phyloP scores from a whole-genome alignment of 345 rosid species.

The Crucihimalaya himalaica region DNA sequence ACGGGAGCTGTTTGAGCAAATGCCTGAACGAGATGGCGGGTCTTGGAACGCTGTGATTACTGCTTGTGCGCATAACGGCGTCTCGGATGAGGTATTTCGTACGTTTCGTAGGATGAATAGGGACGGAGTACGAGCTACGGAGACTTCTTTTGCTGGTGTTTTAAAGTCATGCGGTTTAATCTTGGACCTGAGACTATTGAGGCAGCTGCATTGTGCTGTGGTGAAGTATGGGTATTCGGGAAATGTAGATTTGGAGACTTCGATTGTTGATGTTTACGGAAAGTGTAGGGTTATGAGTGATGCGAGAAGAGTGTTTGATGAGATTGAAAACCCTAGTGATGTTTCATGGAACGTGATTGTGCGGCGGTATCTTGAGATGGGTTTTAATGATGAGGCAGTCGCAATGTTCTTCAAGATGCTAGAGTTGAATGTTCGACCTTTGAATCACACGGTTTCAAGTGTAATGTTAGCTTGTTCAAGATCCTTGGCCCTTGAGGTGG shows the following conservation, averaged over 20 bases:
- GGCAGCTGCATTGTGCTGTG: conserved; percentile 67
- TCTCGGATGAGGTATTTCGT: conserved; percentile 43
- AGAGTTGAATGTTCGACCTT: conserved; percentile 48
- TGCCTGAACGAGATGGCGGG: conserved; percentile 88
- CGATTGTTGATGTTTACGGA: conserved; percentile 81
- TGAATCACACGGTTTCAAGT: conserved; percentile 69
- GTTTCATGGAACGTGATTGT: conserved; percentile 92
- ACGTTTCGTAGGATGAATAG: conserved; percentile 57
- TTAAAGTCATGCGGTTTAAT: conserved; percentile 54
- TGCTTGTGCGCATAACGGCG: conserved; percentile 50
- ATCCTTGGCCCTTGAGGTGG: conserved; percentile 50
- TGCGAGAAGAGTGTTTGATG: conserved; percentile 74
- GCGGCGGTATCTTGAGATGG: conserved; percentile 74
- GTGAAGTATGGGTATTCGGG: conserved; percentile 54
- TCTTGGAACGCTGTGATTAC: conserved; percentile 86
- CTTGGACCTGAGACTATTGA: conserved; percentile 46
- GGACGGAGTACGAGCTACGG: conserved; percentile 52
- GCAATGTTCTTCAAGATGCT: conserved; percentile 64
- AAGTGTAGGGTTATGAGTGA: conserved; percentile 66
- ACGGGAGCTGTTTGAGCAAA: conserved; percentile 70
- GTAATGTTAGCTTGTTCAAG: conserved; percentile 78
- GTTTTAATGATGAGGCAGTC: conserved; percentile 58
- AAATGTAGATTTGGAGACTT: conserved; percentile 71
- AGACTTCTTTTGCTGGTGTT: conserved; percentile 63
- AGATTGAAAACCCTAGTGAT: conserved; percentile 59